These are phyloP conservation scores for Colletotrichum eremochloae DNA, from an alignment of 2,329 filamentous ascomycete genomes.

Conservation along the genomic window DNA sequence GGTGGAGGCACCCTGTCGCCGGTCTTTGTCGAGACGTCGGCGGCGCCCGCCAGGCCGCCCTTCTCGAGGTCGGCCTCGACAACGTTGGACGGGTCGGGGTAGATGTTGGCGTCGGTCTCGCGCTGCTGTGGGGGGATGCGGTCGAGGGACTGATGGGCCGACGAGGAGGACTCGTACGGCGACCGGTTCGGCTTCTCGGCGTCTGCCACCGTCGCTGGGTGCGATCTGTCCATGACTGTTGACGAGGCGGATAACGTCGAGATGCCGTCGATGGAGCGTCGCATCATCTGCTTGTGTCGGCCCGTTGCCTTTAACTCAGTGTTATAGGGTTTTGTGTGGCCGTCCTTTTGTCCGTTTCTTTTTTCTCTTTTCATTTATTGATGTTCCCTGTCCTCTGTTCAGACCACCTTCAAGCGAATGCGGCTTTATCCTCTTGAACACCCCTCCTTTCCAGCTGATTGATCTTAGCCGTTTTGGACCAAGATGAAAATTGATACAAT, in stretches of 20 bases:
- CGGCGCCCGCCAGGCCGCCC: slow-evolving; percentile 42
- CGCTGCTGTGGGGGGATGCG: slow-evolving; percentile 50
- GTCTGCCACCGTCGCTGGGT: slow-evolving; percentile 21
- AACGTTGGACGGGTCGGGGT: slow-evolving; percentile 49
- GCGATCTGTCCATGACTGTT: slow-evolving; percentile 34
- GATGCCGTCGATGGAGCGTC: slow-evolving; percentile 21
- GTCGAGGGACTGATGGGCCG: slow-evolving; percentile 44
- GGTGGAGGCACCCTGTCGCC: slow-evolving; percentile 21
- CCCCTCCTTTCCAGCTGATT: not conserved
- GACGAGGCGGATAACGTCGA: slow-evolving; percentile 42
- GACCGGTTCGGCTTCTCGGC: slow-evolving; percentile 41
- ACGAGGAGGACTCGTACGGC: slow-evolving; percentile 37
- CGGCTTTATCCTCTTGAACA: too few relatives aligned
- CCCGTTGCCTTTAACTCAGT: not conserved
- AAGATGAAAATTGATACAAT: not conserved
- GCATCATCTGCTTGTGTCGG: slow-evolving; percentile 9
- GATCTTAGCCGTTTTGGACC: not conserved
- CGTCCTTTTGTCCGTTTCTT: not conserved
- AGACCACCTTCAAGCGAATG: too few relatives aligned
- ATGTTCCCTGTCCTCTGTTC: not conserved
- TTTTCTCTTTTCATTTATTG: not conserved
- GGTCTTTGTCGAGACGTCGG: not conserved
- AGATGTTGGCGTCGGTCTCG: slow-evolving; percentile 53
- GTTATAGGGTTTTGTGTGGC: not conserved
- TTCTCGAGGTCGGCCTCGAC: slow-evolving; percentile 53